Base-by-base conservation (phyloP, 108 stramenopile genomes). In the Fistulifera pelliculosa region DNA sequence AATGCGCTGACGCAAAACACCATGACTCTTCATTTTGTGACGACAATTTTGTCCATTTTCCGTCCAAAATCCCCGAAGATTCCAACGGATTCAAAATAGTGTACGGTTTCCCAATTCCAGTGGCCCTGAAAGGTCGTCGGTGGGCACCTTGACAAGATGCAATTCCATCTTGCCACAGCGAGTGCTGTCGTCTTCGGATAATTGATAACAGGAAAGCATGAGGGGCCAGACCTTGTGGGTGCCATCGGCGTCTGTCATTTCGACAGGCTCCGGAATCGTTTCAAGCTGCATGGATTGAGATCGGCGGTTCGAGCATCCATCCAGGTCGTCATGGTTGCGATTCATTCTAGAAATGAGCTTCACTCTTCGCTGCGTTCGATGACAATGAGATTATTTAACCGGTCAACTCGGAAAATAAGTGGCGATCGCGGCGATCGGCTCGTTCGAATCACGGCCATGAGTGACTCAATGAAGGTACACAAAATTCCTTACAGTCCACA, bases 251-350 rank as follows among this genome's bases (percentile, higher is more conserved):
- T 49, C 21, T 16, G 24, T 16, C 16, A 21, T 23, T 42, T 53
- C 47, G 1, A 63, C 27, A 11, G 61, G 57, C 5, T 61, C 11
- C 16, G 54, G 58, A 15, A 61, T 21, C 6, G 79, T 70, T 58
- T 89, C 7, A 89, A 48, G 47, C 82, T 84, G 52, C 87, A 89
- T 15, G 87, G 77, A 71, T 89, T 80, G 35, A 84, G 52, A 12
- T 77, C 68, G 14, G 75, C 69, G 5, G 23, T 44, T 10, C 71
- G 45, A 42, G 53, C 60, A 50, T 85, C 83, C 24, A 75, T 57
- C 66, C 44, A 45, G 31, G 3, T 8, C 31, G 31, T 35, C 62
- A 71, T 35, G 6, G 31, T 35, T 35, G n/a, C n/a, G n/a, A n/a
- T n/a, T n/a, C n/a, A n/a, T n/a, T n/a, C n/a, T n/a, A n/a, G n/a